phyloP scores from a whole-genome alignment of 2,329 filamentous ascomycete species.

The Verticillium klebahnii region DNA sequence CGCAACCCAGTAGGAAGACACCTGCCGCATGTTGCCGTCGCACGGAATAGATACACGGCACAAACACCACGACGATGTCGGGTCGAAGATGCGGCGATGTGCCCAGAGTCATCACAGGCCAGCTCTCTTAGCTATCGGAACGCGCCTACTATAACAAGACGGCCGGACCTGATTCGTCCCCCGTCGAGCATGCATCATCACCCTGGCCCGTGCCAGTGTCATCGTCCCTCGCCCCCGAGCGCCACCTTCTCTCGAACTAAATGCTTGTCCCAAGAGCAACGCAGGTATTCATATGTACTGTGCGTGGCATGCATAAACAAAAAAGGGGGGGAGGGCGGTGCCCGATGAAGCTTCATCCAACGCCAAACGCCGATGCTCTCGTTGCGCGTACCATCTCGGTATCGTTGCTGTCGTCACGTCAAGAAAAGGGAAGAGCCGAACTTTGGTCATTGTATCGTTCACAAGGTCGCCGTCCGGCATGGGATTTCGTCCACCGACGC shows the following conservation, averaged over 20 bases:
- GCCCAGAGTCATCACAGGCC: neutral
- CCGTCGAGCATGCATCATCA: neutral
- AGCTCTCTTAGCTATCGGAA: neutral
- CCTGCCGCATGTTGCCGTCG: too few species aligned
- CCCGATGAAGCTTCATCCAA: neutral
- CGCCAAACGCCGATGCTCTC: constrained; percentile 14
- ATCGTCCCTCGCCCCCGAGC: neutral
- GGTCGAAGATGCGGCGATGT: neutral
- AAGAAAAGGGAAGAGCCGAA: neutral
- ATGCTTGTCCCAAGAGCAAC: neutral
- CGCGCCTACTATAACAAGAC: neutral
- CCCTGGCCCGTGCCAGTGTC: neutral
- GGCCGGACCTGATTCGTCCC: neutral
- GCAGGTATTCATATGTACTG: constrained; percentile 1
- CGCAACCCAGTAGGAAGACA: too few species aligned
- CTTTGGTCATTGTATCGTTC: neutral
- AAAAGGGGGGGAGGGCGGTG: neutral
- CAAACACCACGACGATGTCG: neutral
- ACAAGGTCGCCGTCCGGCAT: neutral
- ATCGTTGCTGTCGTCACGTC: neutral
- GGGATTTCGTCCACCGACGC: neutral
- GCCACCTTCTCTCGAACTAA: neutral
- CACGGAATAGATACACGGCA: too few species aligned
- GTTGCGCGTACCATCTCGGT: neutral
- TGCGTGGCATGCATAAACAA: neutral